Conservation (phyloP, 441 rosid species). For the Eugenia klotzschiana region DNA sequence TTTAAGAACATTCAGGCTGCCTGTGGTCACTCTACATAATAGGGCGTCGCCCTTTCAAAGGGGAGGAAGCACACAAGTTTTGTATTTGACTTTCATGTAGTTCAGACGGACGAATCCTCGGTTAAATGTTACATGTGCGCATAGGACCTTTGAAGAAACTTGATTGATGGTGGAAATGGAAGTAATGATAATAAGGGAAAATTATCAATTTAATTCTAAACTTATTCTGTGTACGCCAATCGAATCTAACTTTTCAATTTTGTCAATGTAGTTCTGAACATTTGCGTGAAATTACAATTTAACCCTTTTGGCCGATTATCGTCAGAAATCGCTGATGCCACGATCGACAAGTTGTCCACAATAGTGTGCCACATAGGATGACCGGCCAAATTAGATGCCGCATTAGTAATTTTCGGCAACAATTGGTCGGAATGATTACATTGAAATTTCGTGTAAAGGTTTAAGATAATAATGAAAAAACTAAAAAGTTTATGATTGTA, state of each 20-base stretch:
- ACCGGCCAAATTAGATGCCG: too few species aligned
- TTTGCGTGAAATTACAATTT: neutral
- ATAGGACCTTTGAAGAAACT: neutral
- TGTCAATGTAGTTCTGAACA: neutral
- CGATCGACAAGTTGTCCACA: too few species aligned
- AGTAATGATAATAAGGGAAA: neutral
- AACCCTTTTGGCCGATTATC: neutral
- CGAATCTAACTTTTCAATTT: neutral
- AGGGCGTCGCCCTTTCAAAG: too few species aligned
- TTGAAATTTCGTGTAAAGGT: too few species aligned
- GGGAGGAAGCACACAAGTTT: too few species aligned
- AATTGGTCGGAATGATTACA: too few species aligned
- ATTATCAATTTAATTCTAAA: neutral
- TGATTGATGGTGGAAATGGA: neutral
- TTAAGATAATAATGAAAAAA: too few species aligned
- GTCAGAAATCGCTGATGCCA: accelerated
- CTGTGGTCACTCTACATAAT: too few species aligned
- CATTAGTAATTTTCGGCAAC: too few species aligned
- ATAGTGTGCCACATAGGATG: too few species aligned
- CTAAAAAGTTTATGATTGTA: too few species aligned
- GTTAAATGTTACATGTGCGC: neutral
- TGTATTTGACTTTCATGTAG: neutral
- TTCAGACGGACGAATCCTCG: accelerated
- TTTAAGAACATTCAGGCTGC: neutral
- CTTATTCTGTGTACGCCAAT: too few species aligned